Evolutionary conservation across 257 asterid genomes (phyloP).

Genomic region (Solanum lignicaule): DNA sequence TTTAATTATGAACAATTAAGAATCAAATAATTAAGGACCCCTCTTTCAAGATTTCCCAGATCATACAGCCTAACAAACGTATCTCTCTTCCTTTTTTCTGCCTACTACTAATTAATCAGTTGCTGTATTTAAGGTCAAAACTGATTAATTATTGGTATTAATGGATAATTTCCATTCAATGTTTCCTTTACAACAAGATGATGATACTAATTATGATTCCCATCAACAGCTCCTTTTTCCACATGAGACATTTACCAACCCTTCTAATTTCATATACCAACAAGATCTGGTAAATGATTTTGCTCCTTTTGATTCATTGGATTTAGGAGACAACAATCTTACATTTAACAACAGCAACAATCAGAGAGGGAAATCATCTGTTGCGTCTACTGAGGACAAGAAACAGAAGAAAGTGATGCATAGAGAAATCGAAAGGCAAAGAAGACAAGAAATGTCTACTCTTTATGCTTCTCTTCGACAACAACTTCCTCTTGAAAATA

Average conservation of each 20-base stretch:
- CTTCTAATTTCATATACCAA: not conserved
- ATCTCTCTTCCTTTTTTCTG: not conserved
- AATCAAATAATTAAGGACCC: not conserved
- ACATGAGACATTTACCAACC: not conserved
- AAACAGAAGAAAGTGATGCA: conserved; percentile 25
- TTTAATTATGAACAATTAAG: not conserved
- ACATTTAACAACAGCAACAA: not conserved
- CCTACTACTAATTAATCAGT: not conserved
- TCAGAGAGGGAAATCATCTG: not conserved
- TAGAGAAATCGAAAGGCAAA: conserved; percentile 39
- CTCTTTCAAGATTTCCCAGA: not conserved
- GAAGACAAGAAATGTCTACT: conserved; percentile 48
- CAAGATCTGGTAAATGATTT: not conserved
- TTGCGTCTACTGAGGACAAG: not conserved
- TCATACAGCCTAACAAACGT: conserved; percentile 1
- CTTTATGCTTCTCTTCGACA: conserved; percentile 41
- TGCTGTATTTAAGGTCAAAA: not conserved
- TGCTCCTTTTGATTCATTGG: not conserved
- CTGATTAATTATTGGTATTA: not conserved
- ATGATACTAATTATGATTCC: not conserved
- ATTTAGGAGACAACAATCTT: not conserved
- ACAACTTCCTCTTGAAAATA: conserved; percentile 38
- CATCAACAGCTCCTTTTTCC: not conserved
- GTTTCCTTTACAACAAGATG: not conserved
- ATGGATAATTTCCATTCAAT: conserved; percentile 6